Conservation (phyloP, 2,329 filamentous ascomycete genomes). For the Sclerotinia sclerotiorum region DNA sequence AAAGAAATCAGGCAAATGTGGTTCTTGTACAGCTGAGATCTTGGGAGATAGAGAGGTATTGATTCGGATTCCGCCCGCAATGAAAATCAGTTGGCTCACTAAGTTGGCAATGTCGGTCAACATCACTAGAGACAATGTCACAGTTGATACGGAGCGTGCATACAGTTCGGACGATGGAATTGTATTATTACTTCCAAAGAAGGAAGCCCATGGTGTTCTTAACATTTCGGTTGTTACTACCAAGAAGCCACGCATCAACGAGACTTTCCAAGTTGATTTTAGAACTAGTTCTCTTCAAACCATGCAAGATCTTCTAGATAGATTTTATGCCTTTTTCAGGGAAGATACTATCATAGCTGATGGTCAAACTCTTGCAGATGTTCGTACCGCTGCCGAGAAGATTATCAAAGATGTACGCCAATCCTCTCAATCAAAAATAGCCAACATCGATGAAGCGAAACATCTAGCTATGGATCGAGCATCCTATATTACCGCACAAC, state of each 20-base stretch:
- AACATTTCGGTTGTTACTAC: constrained; percentile 59
- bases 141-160: constrained; percentile 49
- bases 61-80: constrained; percentile 52
- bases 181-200: constrained; percentile 48
- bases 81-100: constrained; percentile 55
- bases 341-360: constrained; percentile 29
- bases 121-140: constrained; percentile 50
- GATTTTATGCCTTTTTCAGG: constrained; percentile 32
- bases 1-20: constrained; percentile 31
- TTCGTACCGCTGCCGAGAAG: constrained; percentile 30
- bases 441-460: constrained; percentile 31
- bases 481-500: constrained; percentile 25
- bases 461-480: constrained; percentile 32
- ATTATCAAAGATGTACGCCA: constrained; percentile 31
- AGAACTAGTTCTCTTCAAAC: constrained; percentile 41
- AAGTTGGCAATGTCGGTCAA: constrained; percentile 58
- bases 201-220: constrained; percentile 58
- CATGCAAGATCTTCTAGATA: constrained; percentile 34
- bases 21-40: constrained; percentile 49
- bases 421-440: constrained; percentile 30
- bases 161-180: constrained; percentile 40
- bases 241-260: constrained; percentile 59
- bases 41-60: constrained; percentile 52
- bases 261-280: constrained; percentile 61
- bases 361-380: constrained; percentile 27